Evolutionary conservation across 2,329 filamentous ascomycete species (phyloP).

Genomic region (Ophiostoma fasciatum): DNA sequence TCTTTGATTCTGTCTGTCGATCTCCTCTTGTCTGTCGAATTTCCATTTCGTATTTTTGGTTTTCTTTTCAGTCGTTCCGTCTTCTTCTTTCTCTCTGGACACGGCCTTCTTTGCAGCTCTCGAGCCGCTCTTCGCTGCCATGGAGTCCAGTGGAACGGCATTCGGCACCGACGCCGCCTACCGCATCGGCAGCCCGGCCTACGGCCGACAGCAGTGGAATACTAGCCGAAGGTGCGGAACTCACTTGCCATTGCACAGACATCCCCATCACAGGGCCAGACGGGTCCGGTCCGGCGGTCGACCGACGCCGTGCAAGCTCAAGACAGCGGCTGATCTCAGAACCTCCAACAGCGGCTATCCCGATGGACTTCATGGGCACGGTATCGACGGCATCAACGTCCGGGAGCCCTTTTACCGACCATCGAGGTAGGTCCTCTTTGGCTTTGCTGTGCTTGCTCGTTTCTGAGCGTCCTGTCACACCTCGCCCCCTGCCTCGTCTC

Average conservation of each 20-base stretch:
- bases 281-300: too few relatives aligned
- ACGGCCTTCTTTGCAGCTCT: too few relatives aligned
- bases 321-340: slow-evolving; percentile 2
- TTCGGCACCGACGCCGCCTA: slow-evolving; percentile 4
- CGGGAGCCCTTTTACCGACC: slow-evolving; percentile 15
- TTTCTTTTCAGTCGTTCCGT: too few relatives aligned
- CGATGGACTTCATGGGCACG: slow-evolving; percentile 18
- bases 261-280: background rate
- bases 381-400: slow-evolving; percentile 21
- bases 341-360: slow-evolving; percentile 18
- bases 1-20: too few relatives aligned
- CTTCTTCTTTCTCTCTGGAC: too few relatives aligned
- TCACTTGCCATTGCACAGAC: background rate
- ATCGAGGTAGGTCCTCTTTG: slow-evolving; percentile 17
- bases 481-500: too few relatives aligned
- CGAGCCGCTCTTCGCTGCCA: background rate
- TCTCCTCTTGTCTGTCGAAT: too few relatives aligned
- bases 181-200: slow-evolving; percentile 3
- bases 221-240: slow-evolving; percentile 11
- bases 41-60: too few relatives aligned
- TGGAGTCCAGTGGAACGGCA: slow-evolving; percentile 5
- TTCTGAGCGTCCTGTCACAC: too few relatives aligned
- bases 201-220: slow-evolving; percentile 7
- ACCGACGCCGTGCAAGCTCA: too few relatives aligned
- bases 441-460: background rate